phyloP scores from a whole-genome alignment of 441 rosid species.

The Mallotus japonicus region DNA sequence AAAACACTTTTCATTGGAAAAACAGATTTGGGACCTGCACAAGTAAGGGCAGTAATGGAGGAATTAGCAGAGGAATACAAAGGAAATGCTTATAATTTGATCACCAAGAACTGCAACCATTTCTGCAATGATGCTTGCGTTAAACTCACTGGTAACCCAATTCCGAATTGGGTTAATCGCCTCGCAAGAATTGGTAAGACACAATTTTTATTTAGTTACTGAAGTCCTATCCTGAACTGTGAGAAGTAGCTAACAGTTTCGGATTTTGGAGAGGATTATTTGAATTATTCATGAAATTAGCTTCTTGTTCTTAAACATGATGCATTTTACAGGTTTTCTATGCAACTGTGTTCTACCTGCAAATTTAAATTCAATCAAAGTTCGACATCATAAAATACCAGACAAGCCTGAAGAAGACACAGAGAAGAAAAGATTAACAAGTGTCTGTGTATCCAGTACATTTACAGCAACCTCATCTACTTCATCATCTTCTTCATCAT shows the following conservation, averaged over 20 bases:
- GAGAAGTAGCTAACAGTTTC: no score
- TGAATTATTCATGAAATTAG: background rate
- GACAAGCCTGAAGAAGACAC: constrained; percentile 49
- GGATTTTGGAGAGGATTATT: no score
- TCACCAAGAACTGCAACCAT: constrained; percentile 95
- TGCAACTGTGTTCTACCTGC: constrained; percentile 93
- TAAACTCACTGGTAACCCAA: constrained; percentile 72
- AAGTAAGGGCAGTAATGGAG: constrained; percentile 80
- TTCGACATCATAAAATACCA: constrained; percentile 54
- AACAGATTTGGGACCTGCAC: constrained; percentile 63
- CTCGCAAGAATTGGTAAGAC: constrained; percentile 86
- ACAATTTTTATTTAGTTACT: background rate
- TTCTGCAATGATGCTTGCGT: constrained; percentile 90
- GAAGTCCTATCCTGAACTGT: no score
- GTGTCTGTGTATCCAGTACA: constrained; percentile 33
- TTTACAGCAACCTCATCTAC: constrained; percentile 37
- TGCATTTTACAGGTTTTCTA: constrained; percentile 47
- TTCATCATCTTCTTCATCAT: constrained; percentile 56
- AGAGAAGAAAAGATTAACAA: constrained; percentile 59
- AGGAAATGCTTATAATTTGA: constrained; percentile 89
- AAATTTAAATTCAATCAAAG: constrained; percentile 61
- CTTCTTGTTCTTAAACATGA: background rate
- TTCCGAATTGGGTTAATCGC: constrained; percentile 95
- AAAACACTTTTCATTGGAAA: constrained; percentile 82
- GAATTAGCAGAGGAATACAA: constrained; percentile 61